Conservation (phyloP, 164 flowering plant species). For the Nymphaea thermarum region DNA sequence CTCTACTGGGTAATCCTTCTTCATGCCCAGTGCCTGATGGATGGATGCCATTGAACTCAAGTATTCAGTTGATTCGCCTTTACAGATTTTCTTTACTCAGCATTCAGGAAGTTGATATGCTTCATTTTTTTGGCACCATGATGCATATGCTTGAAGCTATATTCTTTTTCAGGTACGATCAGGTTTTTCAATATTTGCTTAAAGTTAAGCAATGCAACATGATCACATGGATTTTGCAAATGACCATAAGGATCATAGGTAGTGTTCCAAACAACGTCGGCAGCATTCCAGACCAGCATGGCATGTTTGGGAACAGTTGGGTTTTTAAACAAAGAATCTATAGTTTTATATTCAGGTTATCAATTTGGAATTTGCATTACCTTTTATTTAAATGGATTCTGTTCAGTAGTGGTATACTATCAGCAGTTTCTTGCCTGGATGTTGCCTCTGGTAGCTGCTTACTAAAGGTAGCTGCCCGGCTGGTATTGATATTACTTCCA, state of each 20-base stretch:
- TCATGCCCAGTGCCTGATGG: conserved; percentile 66
- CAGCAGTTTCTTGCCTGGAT: too few species aligned
- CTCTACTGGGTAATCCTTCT: conserved; percentile 21
- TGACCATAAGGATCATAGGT: conserved; percentile 37
- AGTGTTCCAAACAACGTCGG: conserved; percentile 52
- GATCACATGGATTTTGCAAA: conserved; percentile 80
- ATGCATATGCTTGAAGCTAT: too few species aligned
- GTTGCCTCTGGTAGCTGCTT: too few species aligned
- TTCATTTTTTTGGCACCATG: too few species aligned
- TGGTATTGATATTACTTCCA: too few species aligned
- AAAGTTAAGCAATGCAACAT: conserved; percentile 90
- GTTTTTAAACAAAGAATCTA: conserved; percentile 83
- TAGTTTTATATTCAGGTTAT: conserved; percentile 93
- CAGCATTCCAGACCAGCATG: conserved; percentile 77
- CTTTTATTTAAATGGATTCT: too few species aligned
- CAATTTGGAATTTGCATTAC: too few species aligned
- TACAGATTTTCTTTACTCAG: conserved; percentile 86
- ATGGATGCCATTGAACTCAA: conserved; percentile 95
- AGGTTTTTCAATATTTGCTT: conserved; percentile 79
- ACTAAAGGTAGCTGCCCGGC: too few species aligned
- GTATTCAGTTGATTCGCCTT: conserved; percentile 95
- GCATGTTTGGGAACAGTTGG: conserved; percentile 98
- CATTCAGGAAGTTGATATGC: conserved; percentile 44
- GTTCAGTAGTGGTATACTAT: too few species aligned
- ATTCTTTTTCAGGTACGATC: conserved; percentile 44